Percentiles rank a stretch among this genome's conserved stretches.
These are phyloP conservation scores for Mortierella alpina DNA, from an alignment of 192 early-diverging fungal species.

Conservation along the genomic window DNA sequence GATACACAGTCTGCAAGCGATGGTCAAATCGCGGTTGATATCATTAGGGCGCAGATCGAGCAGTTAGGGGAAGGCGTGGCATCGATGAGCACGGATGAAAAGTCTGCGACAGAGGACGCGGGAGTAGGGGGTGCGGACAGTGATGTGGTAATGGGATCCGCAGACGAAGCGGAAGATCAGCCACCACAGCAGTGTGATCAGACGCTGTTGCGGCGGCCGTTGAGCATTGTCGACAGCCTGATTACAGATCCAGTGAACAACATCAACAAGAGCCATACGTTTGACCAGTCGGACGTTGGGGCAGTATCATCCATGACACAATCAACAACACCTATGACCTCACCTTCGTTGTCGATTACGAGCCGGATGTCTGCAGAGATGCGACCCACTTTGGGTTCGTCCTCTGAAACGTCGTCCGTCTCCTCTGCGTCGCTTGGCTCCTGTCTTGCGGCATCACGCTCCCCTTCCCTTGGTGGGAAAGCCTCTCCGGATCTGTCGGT, in stretches of 20 bases:
- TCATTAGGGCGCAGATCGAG: constrained; percentile 37
- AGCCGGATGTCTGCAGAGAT: no score
- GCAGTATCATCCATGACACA: no score
- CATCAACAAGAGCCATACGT: constrained; percentile 24
- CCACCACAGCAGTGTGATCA: not conserved
- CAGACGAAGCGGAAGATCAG: not conserved
- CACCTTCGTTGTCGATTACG: not conserved
- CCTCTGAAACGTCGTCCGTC: no score
- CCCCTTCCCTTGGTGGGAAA: no score
- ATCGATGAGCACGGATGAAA: not conserved
- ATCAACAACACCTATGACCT: no score
- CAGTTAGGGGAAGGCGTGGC: constrained; percentile 2
- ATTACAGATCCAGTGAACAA: constrained; percentile 19
- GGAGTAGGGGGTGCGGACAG: not conserved
- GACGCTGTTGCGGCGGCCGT: not conserved
- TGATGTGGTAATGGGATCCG: not conserved
- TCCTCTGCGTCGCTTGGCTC: no score
- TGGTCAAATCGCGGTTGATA: constrained; percentile 67
- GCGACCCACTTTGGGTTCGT: no score
- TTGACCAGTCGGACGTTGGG: constrained; percentile 12
- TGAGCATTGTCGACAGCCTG: constrained; percentile 9
- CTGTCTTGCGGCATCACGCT: no score
- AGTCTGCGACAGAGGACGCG: not conserved
- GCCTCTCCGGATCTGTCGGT: no score
- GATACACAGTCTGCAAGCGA: constrained; percentile 60